Conservation (phyloP, 352 stramenopile species). For the Pythium grandisporangium region DNA sequence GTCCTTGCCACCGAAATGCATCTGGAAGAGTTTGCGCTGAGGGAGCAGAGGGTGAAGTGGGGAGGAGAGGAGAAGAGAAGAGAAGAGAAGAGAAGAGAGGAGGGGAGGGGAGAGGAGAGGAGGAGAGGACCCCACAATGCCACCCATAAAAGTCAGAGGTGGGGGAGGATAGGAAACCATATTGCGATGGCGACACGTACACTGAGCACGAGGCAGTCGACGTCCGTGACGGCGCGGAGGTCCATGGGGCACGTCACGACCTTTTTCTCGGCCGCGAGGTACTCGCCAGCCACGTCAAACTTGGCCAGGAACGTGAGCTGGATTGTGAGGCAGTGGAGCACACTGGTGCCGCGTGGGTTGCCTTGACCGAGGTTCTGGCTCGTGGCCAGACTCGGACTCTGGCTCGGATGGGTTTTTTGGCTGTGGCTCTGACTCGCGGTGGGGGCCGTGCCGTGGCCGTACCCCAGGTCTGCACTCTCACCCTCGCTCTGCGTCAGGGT, state of each 20-base stretch:
- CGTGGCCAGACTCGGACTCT: conserved; percentile 36
- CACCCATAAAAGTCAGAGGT: no score
- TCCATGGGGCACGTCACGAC: conserved; percentile 53
- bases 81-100: no score
- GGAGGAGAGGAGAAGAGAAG: no score
- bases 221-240: conserved; percentile 59
- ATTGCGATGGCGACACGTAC: conserved; percentile 15
- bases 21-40: conserved; percentile 68
- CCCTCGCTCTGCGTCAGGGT: conserved; percentile 58
- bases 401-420: no score
- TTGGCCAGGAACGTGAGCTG: conserved; percentile 74
- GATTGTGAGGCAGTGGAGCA: conserved; percentile 60
- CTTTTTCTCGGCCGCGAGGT: conserved; percentile 68
- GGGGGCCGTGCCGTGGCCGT: no score
- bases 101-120: no score
- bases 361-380: not conserved
- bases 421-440: no score
- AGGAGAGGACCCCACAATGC: no score
- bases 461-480: no score
- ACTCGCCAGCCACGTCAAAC: conserved; percentile 75
- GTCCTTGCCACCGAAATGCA: conserved; percentile 60
- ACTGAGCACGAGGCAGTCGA: conserved; percentile 65
- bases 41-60: no score
- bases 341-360: conserved; percentile 4
- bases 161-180: conserved; percentile 1